Conservation (phyloP, 2,329 filamentous ascomycete species). For the Botrytis paeoniae region DNA sequence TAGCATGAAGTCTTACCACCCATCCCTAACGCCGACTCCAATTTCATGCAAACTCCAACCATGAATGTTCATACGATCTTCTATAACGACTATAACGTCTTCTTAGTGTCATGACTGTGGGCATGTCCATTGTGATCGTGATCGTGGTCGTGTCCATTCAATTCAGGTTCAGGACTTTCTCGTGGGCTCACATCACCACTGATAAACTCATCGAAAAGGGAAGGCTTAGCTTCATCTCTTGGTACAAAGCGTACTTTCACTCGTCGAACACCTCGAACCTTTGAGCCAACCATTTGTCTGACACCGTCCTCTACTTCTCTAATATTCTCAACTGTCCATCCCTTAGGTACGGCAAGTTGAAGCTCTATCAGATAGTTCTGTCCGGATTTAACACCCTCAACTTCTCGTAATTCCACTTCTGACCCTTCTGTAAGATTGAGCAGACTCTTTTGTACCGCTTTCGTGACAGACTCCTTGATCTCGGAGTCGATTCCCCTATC, state of each 20-base stretch:
- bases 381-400: constrained; percentile 90
- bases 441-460: constrained; percentile 61
- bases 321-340: constrained; percentile 72
- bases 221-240: constrained; percentile 54
- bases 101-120: constrained; percentile 34
- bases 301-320: constrained; percentile 70
- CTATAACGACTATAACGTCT: constrained; percentile 34
- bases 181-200: constrained; percentile 57
- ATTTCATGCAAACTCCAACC: constrained; percentile 21
- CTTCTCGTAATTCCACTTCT: constrained; percentile 67
- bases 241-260: constrained; percentile 82
- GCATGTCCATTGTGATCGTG: constrained; percentile 46
- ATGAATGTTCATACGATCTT: constrained; percentile 24
- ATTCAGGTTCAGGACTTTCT: constrained; percentile 59
- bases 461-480: constrained; percentile 68
- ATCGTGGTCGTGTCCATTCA: constrained; percentile 46
- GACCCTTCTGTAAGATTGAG: constrained; percentile 51
- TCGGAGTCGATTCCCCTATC: constrained; percentile 87
- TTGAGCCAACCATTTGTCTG: constrained; percentile 67
- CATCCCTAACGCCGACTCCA: constrained; percentile 19
- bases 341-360: constrained; percentile 74
- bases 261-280: constrained; percentile 79
- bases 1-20: background rate
- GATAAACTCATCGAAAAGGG: constrained; percentile 78
- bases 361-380: constrained; percentile 95